Evolutionary conservation across 176 grass and related monocot species (phyloP), one percentile per base, ranked within the genome.

Genomic region (Miscanthus lutarioriparius): DNA sequence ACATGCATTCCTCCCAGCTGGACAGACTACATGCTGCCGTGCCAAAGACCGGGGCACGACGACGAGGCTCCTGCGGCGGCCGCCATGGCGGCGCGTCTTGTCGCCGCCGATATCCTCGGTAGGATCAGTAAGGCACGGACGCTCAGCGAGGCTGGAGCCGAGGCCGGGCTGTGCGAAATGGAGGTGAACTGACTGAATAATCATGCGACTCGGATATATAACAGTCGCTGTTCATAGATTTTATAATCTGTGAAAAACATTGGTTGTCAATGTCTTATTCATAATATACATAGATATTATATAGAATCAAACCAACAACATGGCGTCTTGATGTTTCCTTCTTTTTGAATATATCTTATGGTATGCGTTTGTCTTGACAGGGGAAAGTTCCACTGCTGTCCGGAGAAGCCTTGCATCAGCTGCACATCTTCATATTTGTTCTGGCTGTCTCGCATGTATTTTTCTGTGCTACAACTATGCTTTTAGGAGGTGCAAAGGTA

Each of bases 371-470:
- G 14, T 20, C 79, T 76, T 87, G n/a, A 75, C 78, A 97, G 92
- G 88, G 79, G 26, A 88, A 94, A 84, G 88, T 90, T 76, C 95
- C 95, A 47, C 51, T 97, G 61, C 87, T 95, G 79, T 95, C 95
- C 35, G 40, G 90, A 36, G 95, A 97, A 86, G 95, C 95, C 54
- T 86, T 91, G 86, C 90, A 94, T 83, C 92, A 91, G 67, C 81
- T 97, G 88, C 95, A 97, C 67, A 97, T 97, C 27, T 97, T 97
- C 87, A 94, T 94, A 84, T 97, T 97, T 72, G 92, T 97, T 74
- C 86, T 97, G 82, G 95, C 95, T 47, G 77, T 97, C 72, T 89
- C 88, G 36, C 95, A 97, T 88, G 86, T 97, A 11, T 58, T 89
- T 25, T 97, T 97, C 82, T 88, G 84, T 56, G 90, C 88, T 87